These are phyloP conservation scores for Leptodermis oblonga DNA, from an alignment of 257 asterid species.

Conservation along the genomic window DNA sequence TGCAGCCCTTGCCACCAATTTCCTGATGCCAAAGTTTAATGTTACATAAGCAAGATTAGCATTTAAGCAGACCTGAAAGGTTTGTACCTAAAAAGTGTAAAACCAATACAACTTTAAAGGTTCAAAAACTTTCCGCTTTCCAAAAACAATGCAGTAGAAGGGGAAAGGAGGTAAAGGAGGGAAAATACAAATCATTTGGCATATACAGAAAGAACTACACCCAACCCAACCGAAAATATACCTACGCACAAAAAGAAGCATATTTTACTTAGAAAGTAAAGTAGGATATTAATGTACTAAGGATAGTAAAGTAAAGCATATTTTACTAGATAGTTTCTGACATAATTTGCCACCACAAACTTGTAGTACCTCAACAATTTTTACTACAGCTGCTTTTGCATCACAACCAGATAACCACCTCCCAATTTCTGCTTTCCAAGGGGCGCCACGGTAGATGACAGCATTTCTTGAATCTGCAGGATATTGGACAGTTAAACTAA, in stretches of 20 bases:
- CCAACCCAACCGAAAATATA: neutral
- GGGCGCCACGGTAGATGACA: constrained; percentile 73
- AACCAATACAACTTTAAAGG: constrained; percentile 2
- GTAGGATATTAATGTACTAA: neutral
- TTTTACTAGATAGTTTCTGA: neutral
- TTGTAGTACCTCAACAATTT: constrained; percentile 62
- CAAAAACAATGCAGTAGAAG: neutral
- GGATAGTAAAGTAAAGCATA: neutral
- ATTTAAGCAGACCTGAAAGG: neutral
- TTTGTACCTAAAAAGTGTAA: neutral
- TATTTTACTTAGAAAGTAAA: neutral
- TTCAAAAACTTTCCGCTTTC: neutral
- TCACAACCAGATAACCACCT: constrained; percentile 87
- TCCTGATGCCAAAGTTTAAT: constrained; percentile 42
- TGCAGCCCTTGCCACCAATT: constrained; percentile 82
- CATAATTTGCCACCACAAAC: neutral
- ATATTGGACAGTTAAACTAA: constrained; percentile 49
- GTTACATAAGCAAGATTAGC: constrained; percentile 16
- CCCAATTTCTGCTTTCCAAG: constrained; percentile 90
- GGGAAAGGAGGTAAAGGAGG: too few species aligned
- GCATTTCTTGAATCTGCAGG: constrained; percentile 65
- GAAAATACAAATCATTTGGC: neutral
- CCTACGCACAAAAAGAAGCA: neutral
- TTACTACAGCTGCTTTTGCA: constrained; percentile 34
- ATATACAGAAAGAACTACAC: neutral